Evolutionary conservation across 2,329 filamentous ascomycete species (phyloP), one percentile per base, ranked within the genome.

Genomic region (Huntiella moniliformis): DNA sequence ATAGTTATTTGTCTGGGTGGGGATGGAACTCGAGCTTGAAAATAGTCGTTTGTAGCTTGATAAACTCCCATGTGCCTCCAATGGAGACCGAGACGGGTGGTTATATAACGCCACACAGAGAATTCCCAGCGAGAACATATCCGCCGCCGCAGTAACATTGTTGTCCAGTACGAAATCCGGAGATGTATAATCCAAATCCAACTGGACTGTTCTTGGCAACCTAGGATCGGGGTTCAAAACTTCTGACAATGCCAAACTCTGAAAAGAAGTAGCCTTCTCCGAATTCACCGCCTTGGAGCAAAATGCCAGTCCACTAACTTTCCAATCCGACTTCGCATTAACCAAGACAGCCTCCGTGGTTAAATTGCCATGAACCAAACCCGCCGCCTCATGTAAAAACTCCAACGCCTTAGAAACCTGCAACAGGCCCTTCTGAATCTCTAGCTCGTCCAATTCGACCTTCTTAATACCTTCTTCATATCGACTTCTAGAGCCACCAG

Each of bases 291-390:
- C 75, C 11, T 86, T 82, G 39, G 82, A 82, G 58, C 82, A 84
- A 60, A 95, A 98, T 0, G 82, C 76, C 35, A 98, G 71, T n/a
- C 88, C 91, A 54, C 86, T 88, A 51, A 98, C 83, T 60, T 98
- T 98, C 91, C 91, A 98, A 61, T 98, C 91, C 41, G 84, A 93
- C 79, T 98, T 98, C 36, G 83, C 76, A 63, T 98, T 98, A 61
- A 98, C 77, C 53, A 94, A 80, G 52, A 98, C 77, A 13, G 87
- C 83, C 52, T 96, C 88, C 0, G 91, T 91, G 0, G 87, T 96
- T 52, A 98, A 62, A 58, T 98, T 98, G 41, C 82, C 85, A 61
- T 98, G 91, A 0, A 96, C 84, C 42, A 98, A 70, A 1, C 85
- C 85, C 7, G 88, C 88, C 58, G 88, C 94, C 58, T 96, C 88